Percentiles rank a stretch among this genome's conserved stretches.
These are phyloP conservation scores for Globisporangium splendens DNA, from an alignment of 352 stramenopile genomes.

Conservation along the genomic window DNA sequence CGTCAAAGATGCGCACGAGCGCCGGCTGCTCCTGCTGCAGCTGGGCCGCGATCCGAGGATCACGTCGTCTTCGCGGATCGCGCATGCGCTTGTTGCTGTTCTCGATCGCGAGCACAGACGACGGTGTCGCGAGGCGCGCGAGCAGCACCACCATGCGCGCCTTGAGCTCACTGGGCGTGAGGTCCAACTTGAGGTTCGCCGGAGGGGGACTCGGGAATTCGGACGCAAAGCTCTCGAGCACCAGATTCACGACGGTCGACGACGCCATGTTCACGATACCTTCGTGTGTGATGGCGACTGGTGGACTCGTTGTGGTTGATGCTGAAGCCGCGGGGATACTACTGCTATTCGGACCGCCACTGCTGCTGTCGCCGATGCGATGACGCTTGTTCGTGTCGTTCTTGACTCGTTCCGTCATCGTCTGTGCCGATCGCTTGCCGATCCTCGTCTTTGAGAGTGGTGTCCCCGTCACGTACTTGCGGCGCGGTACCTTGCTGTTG, in stretches of 20 bases:
- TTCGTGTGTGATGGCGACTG: slow-evolving; percentile 43
- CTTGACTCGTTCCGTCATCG: slow-evolving; percentile 55
- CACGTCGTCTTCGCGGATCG: slow-evolving; percentile 51
- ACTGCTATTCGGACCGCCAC: slow-evolving; percentile 11
- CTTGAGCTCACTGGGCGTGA: slow-evolving; percentile 75
- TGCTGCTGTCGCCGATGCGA: slow-evolving; percentile 29
- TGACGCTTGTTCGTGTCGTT: slow-evolving; percentile 53
- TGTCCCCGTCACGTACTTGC: slow-evolving; percentile 71
- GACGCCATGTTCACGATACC: slow-evolving; percentile 75
- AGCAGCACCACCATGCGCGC: slow-evolving; percentile 55
- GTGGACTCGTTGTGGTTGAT: background rate
- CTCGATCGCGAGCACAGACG: slow-evolving; percentile 68
- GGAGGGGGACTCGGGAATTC: slow-evolving; percentile 50
- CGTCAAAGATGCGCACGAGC: slow-evolving; percentile 71
- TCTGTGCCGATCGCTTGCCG: slow-evolving; percentile 61
- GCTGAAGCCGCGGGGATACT: slow-evolving; percentile 5
- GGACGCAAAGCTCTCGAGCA: slow-evolving; percentile 60
- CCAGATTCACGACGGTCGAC: slow-evolving; percentile 64
- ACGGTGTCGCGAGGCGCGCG: slow-evolving; percentile 64
- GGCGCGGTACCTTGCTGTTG: slow-evolving; percentile 74
- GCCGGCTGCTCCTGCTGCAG: slow-evolving; percentile 48
- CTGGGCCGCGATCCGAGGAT: slow-evolving; percentile 33
- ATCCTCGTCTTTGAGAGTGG: slow-evolving; percentile 63
- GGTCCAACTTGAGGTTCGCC: slow-evolving; percentile 51
- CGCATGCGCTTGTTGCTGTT: slow-evolving; percentile 65